A percentile compares a stretch with the other conserved stretches of the same genome.
These are phyloP conservation scores for Fusarium redolens DNA, from an alignment of 2,329 filamentous ascomycete species.

Conservation along the genomic window DNA sequence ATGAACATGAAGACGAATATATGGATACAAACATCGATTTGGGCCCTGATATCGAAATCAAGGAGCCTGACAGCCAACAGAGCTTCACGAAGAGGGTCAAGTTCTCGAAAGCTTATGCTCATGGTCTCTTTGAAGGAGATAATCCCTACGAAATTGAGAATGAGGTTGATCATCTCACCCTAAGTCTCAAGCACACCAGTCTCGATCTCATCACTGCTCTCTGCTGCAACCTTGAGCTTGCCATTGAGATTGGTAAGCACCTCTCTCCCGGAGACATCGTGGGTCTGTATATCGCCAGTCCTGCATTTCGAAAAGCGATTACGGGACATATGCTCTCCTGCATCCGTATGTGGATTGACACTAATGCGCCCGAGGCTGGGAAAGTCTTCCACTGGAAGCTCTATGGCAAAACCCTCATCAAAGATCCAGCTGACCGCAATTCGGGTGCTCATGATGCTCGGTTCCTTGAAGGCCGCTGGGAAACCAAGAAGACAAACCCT, in stretches of 20 bases:
- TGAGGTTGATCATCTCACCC: constrained; percentile 26
- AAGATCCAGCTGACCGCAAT: constrained; percentile 66
- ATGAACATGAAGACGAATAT: background rate
- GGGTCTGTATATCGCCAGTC: constrained; percentile 72
- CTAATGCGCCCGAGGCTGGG: constrained; percentile 66
- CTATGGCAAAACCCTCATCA: constrained; percentile 67
- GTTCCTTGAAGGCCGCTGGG: constrained; percentile 14
- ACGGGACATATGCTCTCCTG: constrained; percentile 69
- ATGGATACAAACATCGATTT: constrained; percentile 1
- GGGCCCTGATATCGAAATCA: constrained; percentile 12
- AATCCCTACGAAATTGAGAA: constrained; percentile 45
- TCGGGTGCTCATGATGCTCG: constrained; percentile 39
- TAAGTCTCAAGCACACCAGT: constrained; percentile 39
- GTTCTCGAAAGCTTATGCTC: constrained; percentile 44
- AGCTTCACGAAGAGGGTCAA: constrained; percentile 43
- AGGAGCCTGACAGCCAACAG: constrained; percentile 17
- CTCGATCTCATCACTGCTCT: constrained; percentile 59
- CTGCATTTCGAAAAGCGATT: constrained; percentile 69
- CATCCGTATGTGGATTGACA: constrained; percentile 65
- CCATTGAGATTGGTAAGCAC: constrained; percentile 65
- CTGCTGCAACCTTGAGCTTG: constrained; percentile 61
- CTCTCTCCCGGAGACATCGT: constrained; percentile 68
- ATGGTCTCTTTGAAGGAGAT: constrained; percentile 45
- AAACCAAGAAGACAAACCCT: constrained; percentile 10
- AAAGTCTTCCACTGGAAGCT: constrained; percentile 70